A percentile compares a stretch with the other conserved stretches of the same genome.
phyloP scores from a whole-genome alignment of 495 filamentous ascomycete species.

The Cryomyces minteri region DNA sequence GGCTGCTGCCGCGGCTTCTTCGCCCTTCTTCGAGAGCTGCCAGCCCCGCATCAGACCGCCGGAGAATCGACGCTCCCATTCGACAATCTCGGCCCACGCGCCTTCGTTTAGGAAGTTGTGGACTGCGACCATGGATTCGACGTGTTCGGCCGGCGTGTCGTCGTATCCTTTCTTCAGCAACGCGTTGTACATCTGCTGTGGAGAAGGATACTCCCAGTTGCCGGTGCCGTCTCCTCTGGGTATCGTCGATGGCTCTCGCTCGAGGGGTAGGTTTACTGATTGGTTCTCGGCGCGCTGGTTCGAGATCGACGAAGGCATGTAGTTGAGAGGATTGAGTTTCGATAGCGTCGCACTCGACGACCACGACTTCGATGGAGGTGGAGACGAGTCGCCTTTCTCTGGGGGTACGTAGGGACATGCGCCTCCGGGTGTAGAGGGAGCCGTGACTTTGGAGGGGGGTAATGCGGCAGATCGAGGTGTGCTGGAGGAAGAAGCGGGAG shows the following conservation, averaged over 20 bases:
- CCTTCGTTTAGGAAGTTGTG: slow-evolving; percentile 98
- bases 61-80: slow-evolving; percentile 76
- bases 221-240: slow-evolving; percentile 53
- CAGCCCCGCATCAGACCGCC: slow-evolving; percentile 52
- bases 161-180: slow-evolving; percentile 89
- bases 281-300: slow-evolving; percentile 59
- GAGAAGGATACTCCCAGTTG: slow-evolving; percentile 95
- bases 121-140: slow-evolving; percentile 93
- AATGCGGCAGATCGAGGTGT: neutral
- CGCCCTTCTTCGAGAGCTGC: slow-evolving; percentile 55
- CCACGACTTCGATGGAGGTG: slow-evolving; percentile 16
- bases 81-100: slow-evolving; percentile 83
- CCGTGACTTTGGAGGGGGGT: slow-evolving; percentile 9
- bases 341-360: slow-evolving; percentile 32
- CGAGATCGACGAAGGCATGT: slow-evolving; percentile 79
- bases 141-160: slow-evolving; percentile 77
- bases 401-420: slow-evolving; percentile 26
- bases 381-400: slow-evolving; percentile 26
- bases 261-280: slow-evolving; percentile 49
- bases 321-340: slow-evolving; percentile 82
- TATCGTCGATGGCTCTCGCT: slow-evolving; percentile 69
- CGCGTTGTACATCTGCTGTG: slow-evolving; percentile 99
- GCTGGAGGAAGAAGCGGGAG: slow-evolving; percentile 25
- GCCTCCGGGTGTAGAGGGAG: slow-evolving; percentile 24
- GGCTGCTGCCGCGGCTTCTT: slow-evolving; percentile 28